A percentile compares a stretch with the other conserved stretches of the same genome.
Conservation (phyloP, 108 stramenopile species). For the Aurantiochytrium sp. region DNA sequence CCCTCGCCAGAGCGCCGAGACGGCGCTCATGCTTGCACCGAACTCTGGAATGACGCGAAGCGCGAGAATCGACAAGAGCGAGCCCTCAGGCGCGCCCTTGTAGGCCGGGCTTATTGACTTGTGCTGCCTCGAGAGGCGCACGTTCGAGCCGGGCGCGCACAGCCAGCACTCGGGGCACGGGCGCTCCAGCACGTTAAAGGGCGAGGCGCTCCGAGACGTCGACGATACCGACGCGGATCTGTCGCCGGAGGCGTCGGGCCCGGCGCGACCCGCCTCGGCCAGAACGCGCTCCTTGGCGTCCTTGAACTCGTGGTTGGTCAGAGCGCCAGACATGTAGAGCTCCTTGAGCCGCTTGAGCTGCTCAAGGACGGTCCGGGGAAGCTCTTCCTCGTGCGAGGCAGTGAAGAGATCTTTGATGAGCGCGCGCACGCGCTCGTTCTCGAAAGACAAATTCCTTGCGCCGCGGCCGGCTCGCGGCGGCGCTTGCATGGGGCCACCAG, state of each 20-base stretch:
- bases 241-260: not conserved
- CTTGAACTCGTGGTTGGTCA: not conserved
- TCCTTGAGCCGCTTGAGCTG: not conserved
- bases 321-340: not conserved
- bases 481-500: not conserved
- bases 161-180: not conserved
- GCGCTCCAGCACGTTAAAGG: not conserved
- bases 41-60: not conserved
- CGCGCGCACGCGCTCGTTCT: not conserved
- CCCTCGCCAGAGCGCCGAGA: not conserved
- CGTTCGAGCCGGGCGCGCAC: not conserved
- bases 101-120: no score
- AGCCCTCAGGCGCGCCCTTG: not conserved
- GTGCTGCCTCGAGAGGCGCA: not conserved
- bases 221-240: not conserved
- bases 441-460: not conserved
- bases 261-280: not conserved
- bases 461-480: not conserved
- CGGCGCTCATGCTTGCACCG: slow-evolving; percentile 9
- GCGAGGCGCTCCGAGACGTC: not conserved
- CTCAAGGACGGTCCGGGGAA: not conserved
- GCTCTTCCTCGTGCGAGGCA: not conserved
- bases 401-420: not conserved
- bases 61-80: not conserved
- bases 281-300: not conserved